Base-by-base conservation (phyloP, 106 monocot genomes). In the Dioscorea dumetorum region DNA sequence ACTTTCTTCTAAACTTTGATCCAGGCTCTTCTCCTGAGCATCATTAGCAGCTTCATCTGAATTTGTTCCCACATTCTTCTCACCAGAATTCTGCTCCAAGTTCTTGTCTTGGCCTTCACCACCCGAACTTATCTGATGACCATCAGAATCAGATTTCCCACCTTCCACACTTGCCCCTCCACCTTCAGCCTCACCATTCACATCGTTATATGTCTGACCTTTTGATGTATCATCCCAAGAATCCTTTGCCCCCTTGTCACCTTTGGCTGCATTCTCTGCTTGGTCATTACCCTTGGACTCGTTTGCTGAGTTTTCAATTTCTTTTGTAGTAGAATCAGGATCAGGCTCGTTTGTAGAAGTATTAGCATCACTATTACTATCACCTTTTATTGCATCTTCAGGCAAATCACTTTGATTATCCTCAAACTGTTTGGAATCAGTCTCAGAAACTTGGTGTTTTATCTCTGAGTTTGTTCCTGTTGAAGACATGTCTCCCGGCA, bases 401-500 rank as follows among this genome's bases (percentile, higher is more conserved):
- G 32, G 24, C 33, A 67, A 49, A 74, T 82, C 83, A 17, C 62
- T 74, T 2, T 76, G 74, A 52, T 58, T 75, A 58, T 79, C 82
- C 64, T 74, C 82, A 71, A 73, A 71, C 33, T 20, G 60, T 67
- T 52, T 64, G 31, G 67, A 49, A 51, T 76, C 72, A 28, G 67
- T 73, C 24, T 74, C 61, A 19, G 62, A 14, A 68, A 66, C 72
- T 28, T 74, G 51, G 12, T 78, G 48, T 48, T 76, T 80, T 12
- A 60, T 52, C 48, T 61, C 79, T 11, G 79, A 64, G 58, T 79
- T 81, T 19, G 41, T 64, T 57, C 67, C 72, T 9, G 54, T 13
- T 22, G 70, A 51, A 61, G 83, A 73, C 35, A 80, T 53, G 5
- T 85, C 73, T 21, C 71, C 71, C 9, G 90, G 87, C 48, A 76